A percentile compares a stretch with the other conserved stretches of the same genome.
These are phyloP conservation scores for Coemansia sp. DNA, from an alignment of 192 early-diverging fungal species.

Conservation along the genomic window DNA sequence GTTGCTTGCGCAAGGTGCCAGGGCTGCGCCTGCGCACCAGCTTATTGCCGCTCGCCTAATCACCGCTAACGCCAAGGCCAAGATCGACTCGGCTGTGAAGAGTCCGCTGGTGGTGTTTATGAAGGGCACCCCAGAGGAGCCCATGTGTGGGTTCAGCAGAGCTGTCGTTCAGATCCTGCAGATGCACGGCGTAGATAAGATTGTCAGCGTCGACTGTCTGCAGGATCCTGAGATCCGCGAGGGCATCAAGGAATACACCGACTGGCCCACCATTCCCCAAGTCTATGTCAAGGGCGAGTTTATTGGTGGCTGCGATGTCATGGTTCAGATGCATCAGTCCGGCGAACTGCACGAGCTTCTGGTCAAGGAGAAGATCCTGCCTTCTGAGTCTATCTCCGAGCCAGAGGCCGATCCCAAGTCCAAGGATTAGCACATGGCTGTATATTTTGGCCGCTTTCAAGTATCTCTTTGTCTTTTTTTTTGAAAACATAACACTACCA, in stretches of 20 bases:
- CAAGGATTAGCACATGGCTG: conserved; percentile 16
- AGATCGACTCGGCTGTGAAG: conserved; percentile 55
- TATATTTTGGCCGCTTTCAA: neutral
- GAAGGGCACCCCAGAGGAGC: conserved; percentile 93
- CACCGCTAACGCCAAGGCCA: conserved; percentile 26
- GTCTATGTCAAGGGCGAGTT: conserved; percentile 96
- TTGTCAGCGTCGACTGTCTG: conserved; percentile 75
- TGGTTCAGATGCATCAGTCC: conserved; percentile 84
- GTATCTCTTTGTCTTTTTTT: conserved; percentile 1
- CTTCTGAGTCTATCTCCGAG: conserved; percentile 27
- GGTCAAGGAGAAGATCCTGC: conserved; percentile 69
- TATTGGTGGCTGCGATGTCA: conserved; percentile 91
- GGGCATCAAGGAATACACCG: conserved; percentile 90
- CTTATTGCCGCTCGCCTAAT: conserved; percentile 31
- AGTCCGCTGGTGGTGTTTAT: conserved; percentile 80
- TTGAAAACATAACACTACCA: neutral
- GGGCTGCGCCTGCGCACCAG: conserved; percentile 7
- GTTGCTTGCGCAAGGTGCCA: conserved; percentile 10
- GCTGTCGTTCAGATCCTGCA: conserved; percentile 90
- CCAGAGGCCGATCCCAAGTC: conserved; percentile 16
- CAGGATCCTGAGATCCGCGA: conserved; percentile 87
- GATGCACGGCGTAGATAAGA: conserved; percentile 74
- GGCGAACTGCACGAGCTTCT: conserved; percentile 84
- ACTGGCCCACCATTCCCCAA: conserved; percentile 97
- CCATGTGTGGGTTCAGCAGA: conserved; percentile 92